Conservation (phyloP, 768 basidiomycete genomes). For the Rhodotorula paludigena region DNA sequence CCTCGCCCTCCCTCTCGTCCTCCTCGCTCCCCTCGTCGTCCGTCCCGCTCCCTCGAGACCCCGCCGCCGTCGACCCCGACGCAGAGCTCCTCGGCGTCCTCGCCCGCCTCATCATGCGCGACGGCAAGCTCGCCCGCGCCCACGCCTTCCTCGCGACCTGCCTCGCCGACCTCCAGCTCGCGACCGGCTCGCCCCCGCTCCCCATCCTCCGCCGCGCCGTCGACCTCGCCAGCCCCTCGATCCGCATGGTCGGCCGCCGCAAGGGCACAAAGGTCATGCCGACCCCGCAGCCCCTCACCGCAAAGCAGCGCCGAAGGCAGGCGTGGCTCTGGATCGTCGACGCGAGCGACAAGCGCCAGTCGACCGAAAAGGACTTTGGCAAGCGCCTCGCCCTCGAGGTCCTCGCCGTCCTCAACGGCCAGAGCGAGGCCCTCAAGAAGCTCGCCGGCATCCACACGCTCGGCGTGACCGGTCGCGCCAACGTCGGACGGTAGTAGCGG, state of each 20-base stretch:
- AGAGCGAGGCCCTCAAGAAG: conserved; percentile 56
- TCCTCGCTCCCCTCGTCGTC: not conserved
- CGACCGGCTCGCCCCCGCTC: conserved; percentile 71
- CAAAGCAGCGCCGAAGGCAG: conserved; percentile 68
- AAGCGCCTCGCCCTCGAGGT: conserved; percentile 75
- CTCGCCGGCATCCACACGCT: conserved; percentile 53
- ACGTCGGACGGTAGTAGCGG: too few relatives aligned
- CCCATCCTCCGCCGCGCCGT: conserved; percentile 74
- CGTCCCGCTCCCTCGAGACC: not conserved
- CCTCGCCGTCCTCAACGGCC: conserved; percentile 61
- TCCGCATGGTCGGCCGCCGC: conserved; percentile 59
- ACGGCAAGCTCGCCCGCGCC: conserved; percentile 65
- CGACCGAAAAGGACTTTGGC: conserved; percentile 56
- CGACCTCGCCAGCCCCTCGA: conserved; percentile 62
- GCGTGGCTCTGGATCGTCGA: conserved; percentile 69
- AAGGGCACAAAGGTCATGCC: conserved; percentile 62
- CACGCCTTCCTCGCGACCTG: conserved; percentile 58
- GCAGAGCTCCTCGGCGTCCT: conserved; percentile 44
- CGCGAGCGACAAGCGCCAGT: conserved; percentile 55
- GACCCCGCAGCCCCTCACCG: conserved; percentile 67
- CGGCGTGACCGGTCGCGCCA: conserved; percentile 31
- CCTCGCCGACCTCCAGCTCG: conserved; percentile 65
- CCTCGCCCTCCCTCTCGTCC: not conserved
- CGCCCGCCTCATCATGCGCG: conserved; percentile 58
- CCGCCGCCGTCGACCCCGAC: conserved; percentile 22